Evolutionary conservation across 2,329 filamentous ascomycete genomes (phyloP).

Genomic region (Penicillium sp.): DNA sequence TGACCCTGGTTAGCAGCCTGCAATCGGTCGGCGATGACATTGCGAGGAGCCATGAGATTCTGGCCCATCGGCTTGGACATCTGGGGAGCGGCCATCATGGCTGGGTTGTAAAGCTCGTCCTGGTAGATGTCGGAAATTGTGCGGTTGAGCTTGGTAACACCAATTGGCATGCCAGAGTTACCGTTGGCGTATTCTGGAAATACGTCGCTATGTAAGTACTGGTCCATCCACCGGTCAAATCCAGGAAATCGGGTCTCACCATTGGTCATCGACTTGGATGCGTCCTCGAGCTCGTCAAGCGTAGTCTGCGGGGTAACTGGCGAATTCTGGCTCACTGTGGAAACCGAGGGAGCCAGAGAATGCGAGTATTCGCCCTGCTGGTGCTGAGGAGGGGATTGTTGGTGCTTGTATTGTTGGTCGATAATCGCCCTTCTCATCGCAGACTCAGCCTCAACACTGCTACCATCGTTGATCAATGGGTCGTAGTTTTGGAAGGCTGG

Average conservation of each 20-base stretch:
- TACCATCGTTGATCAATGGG: constrained; percentile 42
- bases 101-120: constrained; percentile 76
- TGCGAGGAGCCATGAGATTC: constrained; percentile 52
- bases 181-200: constrained; percentile 56
- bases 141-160: constrained; percentile 74
- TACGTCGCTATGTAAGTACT: constrained; percentile 66
- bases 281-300: constrained; percentile 56
- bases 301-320: constrained; percentile 61
- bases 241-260: constrained; percentile 53
- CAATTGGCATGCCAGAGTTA: constrained; percentile 37
- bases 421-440: constrained; percentile 62
- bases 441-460: constrained; percentile 53
- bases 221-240: constrained; percentile 54
- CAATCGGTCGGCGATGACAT: constrained; percentile 72
- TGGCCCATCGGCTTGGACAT: constrained; percentile 36
- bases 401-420: constrained; percentile 43
- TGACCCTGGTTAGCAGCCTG: constrained; percentile 77
- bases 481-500: constrained; percentile 50
- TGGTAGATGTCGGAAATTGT: constrained; percentile 84
- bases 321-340: constrained; percentile 61
- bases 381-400: constrained; percentile 34
- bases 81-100: constrained; percentile 40
- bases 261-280: constrained; percentile 51
- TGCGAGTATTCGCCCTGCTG: constrained; percentile 52
- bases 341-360: constrained; percentile 59